phyloP scores from a whole-genome alignment of 2,329 filamentous ascomycete species.

The Dryadomyces quercus-mongolicae region DNA sequence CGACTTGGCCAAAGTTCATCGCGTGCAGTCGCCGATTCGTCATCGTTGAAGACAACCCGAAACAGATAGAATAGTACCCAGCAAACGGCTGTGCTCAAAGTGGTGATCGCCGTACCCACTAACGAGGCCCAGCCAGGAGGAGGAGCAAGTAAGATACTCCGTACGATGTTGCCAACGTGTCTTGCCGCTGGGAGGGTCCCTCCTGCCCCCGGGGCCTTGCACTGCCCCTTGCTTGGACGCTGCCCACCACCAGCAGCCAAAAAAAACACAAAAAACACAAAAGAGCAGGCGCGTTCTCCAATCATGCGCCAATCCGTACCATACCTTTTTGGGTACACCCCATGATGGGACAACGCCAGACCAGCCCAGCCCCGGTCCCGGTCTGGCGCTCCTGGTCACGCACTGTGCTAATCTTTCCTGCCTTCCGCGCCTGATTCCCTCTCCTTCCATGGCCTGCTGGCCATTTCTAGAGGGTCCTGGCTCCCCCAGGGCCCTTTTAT shows the following conservation, averaged over 20 bases:
- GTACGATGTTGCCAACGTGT: background rate
- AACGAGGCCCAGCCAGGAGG: background rate
- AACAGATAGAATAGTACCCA: background rate
- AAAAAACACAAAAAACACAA: background rate
- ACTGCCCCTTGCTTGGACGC: slow-evolving; percentile 2
- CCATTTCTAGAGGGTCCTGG: background rate
- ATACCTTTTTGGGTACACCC: slow-evolving; percentile 8
- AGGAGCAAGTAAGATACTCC: too few relatives aligned
- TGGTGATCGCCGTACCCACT: background rate
- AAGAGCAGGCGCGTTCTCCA: background rate
- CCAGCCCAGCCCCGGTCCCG: slow-evolving; percentile 6
- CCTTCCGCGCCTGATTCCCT: slow-evolving; percentile 1
- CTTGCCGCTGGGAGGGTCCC: background rate
- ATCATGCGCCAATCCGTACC: slow-evolving; percentile 4
- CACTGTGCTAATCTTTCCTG: slow-evolving; percentile 6
- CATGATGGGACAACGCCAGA: slow-evolving; percentile 10
- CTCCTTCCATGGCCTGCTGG: slow-evolving; percentile 5
- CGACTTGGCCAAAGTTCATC: too few relatives aligned
- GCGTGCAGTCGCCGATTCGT: background rate
- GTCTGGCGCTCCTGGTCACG: background rate
- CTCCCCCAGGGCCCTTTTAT: background rate
- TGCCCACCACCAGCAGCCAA: background rate
- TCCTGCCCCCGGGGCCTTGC: background rate
- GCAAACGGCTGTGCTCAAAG: background rate
- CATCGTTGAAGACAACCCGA: background rate